Percentiles rank a stretch among this genome's conserved stretches.
Evolutionary conservation across 306 rosid genomes (phyloP).

Genomic region (Fragaria vesca): DNA sequence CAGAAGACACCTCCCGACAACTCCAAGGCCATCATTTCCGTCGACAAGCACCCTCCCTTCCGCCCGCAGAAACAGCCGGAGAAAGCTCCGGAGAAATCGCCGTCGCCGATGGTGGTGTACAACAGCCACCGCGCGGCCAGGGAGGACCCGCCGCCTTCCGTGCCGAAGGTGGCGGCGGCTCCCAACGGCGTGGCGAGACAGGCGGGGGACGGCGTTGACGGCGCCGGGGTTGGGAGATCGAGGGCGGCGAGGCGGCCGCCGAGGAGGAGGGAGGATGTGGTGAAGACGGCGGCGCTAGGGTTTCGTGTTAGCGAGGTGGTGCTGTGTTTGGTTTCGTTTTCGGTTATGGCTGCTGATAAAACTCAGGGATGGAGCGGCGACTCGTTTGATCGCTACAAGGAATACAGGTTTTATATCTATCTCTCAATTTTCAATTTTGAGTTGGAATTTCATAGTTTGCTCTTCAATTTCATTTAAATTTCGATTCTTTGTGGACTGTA

Average conservation of each 20-base stretch:
- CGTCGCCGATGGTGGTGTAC: conserved; percentile 30
- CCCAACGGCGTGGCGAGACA: conserved; percentile 26
- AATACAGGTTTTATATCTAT: conserved; percentile 63
- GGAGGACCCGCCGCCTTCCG: conserved; percentile 43
- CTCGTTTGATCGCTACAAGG: conserved; percentile 94
- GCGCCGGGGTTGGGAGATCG: conserved; percentile 33
- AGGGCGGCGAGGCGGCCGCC: conserved; percentile 24
- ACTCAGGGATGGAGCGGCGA: conserved; percentile 99
- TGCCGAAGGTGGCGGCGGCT: conserved; percentile 48
- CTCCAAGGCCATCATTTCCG: conserved; percentile 56
- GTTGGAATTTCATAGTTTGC: not conserved
- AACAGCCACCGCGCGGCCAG: conserved; percentile 33
- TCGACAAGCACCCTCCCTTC: conserved; percentile 48
- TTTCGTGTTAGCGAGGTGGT: conserved; percentile 74
- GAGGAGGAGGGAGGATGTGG: conserved; percentile 34
- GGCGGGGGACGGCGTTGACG: conserved; percentile 21
- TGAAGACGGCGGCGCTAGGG: conserved; percentile 70
- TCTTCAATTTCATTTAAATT: not conserved
- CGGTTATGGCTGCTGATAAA: conserved; percentile 96
- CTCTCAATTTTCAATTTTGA: not conserved
- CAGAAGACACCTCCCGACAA: conserved; percentile 36
- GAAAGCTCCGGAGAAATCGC: conserved; percentile 23
- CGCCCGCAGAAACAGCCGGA: conserved; percentile 20
- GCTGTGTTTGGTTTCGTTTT: conserved; percentile 82
- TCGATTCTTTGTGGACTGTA: not conserved